phyloP scores from a whole-genome alignment of 2,329 filamentous ascomycete genomes.

The Colletotrichum sublineola region DNA sequence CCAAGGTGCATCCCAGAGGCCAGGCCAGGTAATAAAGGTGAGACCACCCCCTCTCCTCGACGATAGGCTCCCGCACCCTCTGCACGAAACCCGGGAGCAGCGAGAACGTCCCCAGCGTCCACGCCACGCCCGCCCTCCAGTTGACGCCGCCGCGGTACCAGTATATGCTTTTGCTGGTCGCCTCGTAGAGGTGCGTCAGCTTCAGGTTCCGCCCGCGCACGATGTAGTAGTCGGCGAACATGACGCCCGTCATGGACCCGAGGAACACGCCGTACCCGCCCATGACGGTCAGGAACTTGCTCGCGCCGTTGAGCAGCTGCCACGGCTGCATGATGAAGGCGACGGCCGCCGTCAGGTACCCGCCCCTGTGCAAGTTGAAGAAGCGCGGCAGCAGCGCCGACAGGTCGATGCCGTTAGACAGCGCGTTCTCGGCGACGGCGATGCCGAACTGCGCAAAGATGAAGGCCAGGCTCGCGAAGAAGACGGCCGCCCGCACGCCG shows the following conservation, averaged over 20 bases:
- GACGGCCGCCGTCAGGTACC: slow-evolving; percentile 42
- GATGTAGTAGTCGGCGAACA: slow-evolving; percentile 53
- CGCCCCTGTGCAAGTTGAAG: slow-evolving; percentile 43
- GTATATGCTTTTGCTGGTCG: slow-evolving; percentile 42
- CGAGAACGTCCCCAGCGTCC: slow-evolving; percentile 43
- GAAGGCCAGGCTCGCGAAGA: slow-evolving; percentile 44
- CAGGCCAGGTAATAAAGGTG: slow-evolving; percentile 48
- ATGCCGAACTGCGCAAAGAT: slow-evolving; percentile 44
- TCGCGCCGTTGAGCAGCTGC: slow-evolving; percentile 44
- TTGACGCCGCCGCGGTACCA: slow-evolving; percentile 46
- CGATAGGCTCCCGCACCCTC: slow-evolving; percentile 40
- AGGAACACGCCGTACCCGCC: slow-evolving; percentile 52
- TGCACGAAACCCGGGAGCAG: slow-evolving; percentile 46
- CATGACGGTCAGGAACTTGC: slow-evolving; percentile 49
- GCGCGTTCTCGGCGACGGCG: slow-evolving; percentile 43
- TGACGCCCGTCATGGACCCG: slow-evolving; percentile 53
- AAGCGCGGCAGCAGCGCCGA: slow-evolving; percentile 47
- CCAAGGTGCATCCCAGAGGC: slow-evolving; percentile 44
- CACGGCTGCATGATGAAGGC: slow-evolving; percentile 47
- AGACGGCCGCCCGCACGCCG: slow-evolving; percentile 41
- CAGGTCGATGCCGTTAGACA: slow-evolving; percentile 47
- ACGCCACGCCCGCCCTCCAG: slow-evolving; percentile 43
- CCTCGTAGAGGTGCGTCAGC: slow-evolving; percentile 52
- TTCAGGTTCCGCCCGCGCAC: slow-evolving; percentile 52
- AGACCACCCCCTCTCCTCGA: slow-evolving; percentile 46